phyloP scores from a whole-genome alignment of 306 rosid genomes.

The Urtica urens region DNA sequence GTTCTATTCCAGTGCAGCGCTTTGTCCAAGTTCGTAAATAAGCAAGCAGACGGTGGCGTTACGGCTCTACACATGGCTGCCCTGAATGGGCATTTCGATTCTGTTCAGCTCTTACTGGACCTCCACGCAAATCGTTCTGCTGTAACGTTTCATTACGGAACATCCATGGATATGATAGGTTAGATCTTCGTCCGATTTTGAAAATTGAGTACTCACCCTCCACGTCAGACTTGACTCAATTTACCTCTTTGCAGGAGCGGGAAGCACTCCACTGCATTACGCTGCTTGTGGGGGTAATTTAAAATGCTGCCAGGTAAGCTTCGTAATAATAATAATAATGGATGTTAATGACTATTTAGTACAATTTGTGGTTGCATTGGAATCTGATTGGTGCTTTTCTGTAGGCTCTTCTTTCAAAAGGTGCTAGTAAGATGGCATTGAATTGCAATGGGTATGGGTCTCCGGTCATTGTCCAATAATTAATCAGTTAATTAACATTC shows the following conservation, averaged over 20 bases:
- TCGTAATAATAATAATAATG: no score
- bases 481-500: constrained; percentile 10
- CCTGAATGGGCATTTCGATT: constrained; percentile 77
- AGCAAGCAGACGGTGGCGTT: constrained; percentile 90
- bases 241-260: constrained; percentile 53
- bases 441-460: constrained; percentile 82
- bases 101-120: constrained; percentile 81
- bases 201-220: background rate
- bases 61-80: constrained; percentile 97
- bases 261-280: constrained; percentile 95
- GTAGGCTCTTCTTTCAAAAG: constrained; percentile 82
- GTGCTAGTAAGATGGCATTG: constrained; percentile 59
- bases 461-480: background rate
- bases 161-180: constrained; percentile 96
- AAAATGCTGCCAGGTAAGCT: constrained; percentile 92
- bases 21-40: constrained; percentile 77
- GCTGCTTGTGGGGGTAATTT: constrained; percentile 98
- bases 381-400: constrained; percentile 16
- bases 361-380: constrained; percentile 6
- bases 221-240: constrained; percentile 11
- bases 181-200: constrained; percentile 11
- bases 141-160: constrained; percentile 74
- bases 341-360: constrained; percentile 7
- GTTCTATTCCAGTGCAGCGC: constrained; percentile 76
- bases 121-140: constrained; percentile 62